These are phyloP conservation scores for fission yeast (Schizosaccharomyces pombe) DNA, from an alignment of 805 yeast species.

Conservation along the genomic window ASM294v3 CU329670.1:2734001-2734500, in stretches of 20 bases:
- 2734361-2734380: slow-evolving; percentile 82
- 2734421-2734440: slow-evolving; percentile 74
- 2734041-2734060: neutral
- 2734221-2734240: neutral
- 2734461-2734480: slow-evolving; percentile 66
- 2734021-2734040: too few relatives aligned
- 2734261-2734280: too few relatives aligned
- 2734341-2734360: slow-evolving; percentile 97
- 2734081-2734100: neutral
- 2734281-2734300: too few relatives aligned
- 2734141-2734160: neutral
- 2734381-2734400: slow-evolving; percentile 69
- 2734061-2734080: too few relatives aligned
- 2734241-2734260: neutral
- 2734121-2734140: neutral
- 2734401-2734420: slow-evolving; percentile 98
- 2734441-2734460: slow-evolving; percentile 72
- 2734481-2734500: slow-evolving; percentile 79
- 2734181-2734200: neutral
- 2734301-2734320: neutral
- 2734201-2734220: neutral
- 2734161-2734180: neutral
- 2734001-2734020: too few relatives aligned
- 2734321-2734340: neutral
- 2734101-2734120: neutral